Conservation (phyloP, 2,329 filamentous ascomycete species). For the Ascocoryne sarcoides region DNA sequence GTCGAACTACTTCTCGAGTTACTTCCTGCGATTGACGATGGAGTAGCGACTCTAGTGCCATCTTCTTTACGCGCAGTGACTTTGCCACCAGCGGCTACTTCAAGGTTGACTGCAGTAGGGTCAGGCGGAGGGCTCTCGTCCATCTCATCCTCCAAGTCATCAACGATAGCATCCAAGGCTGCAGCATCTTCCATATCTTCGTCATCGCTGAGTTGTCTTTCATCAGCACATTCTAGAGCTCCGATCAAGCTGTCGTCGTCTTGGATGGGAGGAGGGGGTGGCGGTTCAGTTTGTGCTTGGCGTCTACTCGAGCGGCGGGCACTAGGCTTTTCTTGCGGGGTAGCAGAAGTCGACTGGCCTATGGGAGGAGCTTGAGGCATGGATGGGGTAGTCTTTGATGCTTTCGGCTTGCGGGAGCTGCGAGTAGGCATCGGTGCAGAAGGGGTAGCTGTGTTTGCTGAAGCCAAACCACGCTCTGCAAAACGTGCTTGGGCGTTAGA, state of each 20-base stretch:
- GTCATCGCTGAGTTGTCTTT: constrained; percentile 71
- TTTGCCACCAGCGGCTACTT: constrained; percentile 77
- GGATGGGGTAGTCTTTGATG: constrained; percentile 36
- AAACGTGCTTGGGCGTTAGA: constrained; percentile 23
- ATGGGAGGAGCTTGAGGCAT: constrained; percentile 36
- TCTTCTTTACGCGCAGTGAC: constrained; percentile 89
- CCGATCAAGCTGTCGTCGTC: constrained; percentile 56
- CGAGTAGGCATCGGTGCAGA: constrained; percentile 31
- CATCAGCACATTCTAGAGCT: constrained; percentile 85
- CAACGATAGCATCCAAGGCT: constrained; percentile 79
- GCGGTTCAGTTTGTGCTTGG: constrained; percentile 43
- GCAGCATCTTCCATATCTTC: constrained; percentile 57
- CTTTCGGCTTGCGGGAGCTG: constrained; percentile 30
- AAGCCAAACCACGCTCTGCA: constrained; percentile 21
- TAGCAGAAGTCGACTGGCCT: constrained; percentile 30
- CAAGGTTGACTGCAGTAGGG: constrained; percentile 82
- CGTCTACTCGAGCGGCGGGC: constrained; percentile 57
- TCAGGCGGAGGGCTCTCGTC: constrained; percentile 65
- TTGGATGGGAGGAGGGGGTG: constrained; percentile 42
- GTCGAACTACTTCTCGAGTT: constrained; percentile 33
- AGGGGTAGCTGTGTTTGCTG: constrained; percentile 27
- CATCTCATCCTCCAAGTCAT: constrained; percentile 79
- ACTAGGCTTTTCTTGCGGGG: constrained; percentile 48
- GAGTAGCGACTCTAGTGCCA: constrained; percentile 77
- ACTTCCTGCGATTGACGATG: constrained; percentile 51